Percentiles rank a stretch among this genome's conserved stretches.
Conservation (phyloP, 805 yeast genomes). For the Starmerella apis region DNA sequence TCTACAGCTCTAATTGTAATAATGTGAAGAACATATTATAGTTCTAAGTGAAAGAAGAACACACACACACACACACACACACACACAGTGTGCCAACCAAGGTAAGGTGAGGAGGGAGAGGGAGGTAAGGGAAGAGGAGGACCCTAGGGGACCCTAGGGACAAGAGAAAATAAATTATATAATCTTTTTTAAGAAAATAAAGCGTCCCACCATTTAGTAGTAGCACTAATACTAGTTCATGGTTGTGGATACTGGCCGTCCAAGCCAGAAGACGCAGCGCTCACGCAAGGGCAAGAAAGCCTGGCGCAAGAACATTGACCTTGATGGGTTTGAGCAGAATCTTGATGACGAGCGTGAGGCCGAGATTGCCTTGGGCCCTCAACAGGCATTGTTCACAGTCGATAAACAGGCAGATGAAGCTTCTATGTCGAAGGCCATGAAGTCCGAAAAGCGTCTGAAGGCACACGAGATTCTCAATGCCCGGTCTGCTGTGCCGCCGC, state of each 20-base stretch:
- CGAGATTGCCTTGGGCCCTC: constrained; percentile 34
- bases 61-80: too few species aligned
- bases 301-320: constrained; percentile 87
- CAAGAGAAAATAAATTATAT: constrained; percentile 9
- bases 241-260: constrained; percentile 22
- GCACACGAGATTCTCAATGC: constrained; percentile 62
- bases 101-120: too few species aligned
- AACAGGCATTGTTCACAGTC: constrained; percentile 43
- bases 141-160: too few species aligned
- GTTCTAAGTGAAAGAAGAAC: too few species aligned
- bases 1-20: too few species aligned
- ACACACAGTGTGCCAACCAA: too few species aligned
- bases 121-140: too few species aligned
- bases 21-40: too few species aligned
- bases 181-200: constrained; percentile 1
- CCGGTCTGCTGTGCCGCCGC: constrained; percentile 66
- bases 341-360: constrained; percentile 62
- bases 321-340: constrained; percentile 63
- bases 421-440: constrained; percentile 33
- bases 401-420: constrained; percentile 57
- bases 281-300: constrained; percentile 89
- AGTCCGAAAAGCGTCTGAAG: constrained; percentile 41
- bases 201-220: background rate
- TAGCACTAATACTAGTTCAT: background rate
- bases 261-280: constrained; percentile 53